Evolutionary conservation across 345 rosid genomes (phyloP), one percentile per base, ranked within the genome.

Genomic region (Lepidium aucheri): DNA sequence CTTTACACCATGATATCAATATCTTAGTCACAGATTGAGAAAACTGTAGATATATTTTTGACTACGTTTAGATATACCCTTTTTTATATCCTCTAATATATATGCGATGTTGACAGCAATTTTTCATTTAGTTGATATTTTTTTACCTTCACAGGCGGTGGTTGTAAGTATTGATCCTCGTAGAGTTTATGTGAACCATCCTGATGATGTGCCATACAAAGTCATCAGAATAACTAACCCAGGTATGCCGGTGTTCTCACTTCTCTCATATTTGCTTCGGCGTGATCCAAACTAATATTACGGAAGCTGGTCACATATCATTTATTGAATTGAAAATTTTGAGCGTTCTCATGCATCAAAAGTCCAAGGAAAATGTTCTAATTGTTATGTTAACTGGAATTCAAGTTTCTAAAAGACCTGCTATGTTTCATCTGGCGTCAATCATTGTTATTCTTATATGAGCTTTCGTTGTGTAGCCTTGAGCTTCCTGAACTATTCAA

Each of bases 111-210:
- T 4, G 30, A 30, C 32, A 45, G 49, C 63, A 10, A 53, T 18
- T 55, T 57, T 22, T 57, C 24, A 32, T 16, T 11, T 65, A 11
- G 45, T 28, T 65, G 64, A 54, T 74, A 13, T 7, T 17, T 55
- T 32, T 18, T 22, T 74, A 13, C 16, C 47, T 78, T 76, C 70
- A 53, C 87, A 91, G 99, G 99, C 99, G 32, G 99, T 91, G 54
- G 99, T 94, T 67, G 90, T 94, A 40, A 94, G 99, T 75, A 91
- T 94, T 64, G 99, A 91, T 80, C 97, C 96, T 72, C 95, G 90
- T 56, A 78, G 97, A 78, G 85, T 94, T 20, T 87, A 88, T 67
- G 77, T 90, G 49, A 83, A 67, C 36, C 73, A 65, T 82, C 91
- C 97, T 35, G 71, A 55, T 62, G 96, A 91, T 71, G 93, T 89